phyloP scores from a whole-genome alignment of 2,329 filamentous ascomycete species.

The Fusarium camptoceras region DNA sequence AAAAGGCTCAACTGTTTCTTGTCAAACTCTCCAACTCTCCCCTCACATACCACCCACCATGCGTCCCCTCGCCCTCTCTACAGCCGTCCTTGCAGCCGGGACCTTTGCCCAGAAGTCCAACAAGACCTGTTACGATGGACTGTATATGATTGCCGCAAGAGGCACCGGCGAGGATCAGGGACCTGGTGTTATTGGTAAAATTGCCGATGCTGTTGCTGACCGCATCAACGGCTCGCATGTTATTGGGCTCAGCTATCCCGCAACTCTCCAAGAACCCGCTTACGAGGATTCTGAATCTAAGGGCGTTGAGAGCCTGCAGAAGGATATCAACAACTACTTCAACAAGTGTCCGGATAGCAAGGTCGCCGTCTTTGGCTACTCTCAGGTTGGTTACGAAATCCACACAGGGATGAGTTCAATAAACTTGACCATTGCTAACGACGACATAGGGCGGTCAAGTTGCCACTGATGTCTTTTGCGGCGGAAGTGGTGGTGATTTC shows the following conservation, averaged over 20 bases:
- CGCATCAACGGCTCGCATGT: constrained; percentile 52
- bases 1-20: neutral
- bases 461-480: constrained; percentile 54
- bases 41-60: constrained; percentile 15
- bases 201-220: constrained; percentile 50
- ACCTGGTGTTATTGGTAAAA: constrained; percentile 49
- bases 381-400: constrained; percentile 49
- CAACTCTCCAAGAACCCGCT: constrained; percentile 47
- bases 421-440: neutral
- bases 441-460: constrained; percentile 54
- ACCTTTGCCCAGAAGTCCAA: constrained; percentile 41
- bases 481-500: constrained; percentile 48
- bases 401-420: neutral
- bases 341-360: constrained; percentile 54
- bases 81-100: constrained; percentile 44
- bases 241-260: constrained; percentile 55
- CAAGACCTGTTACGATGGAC: constrained; percentile 41
- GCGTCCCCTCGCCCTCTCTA: constrained; percentile 34
- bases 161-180: constrained; percentile 53
- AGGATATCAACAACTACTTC: constrained; percentile 49
- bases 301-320: constrained; percentile 46
- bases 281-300: constrained; percentile 53
- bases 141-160: constrained; percentile 56
- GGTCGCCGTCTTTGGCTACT: constrained; percentile 57
- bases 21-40: neutral